Evolutionary conservation across 2,329 filamentous ascomycete genomes (phyloP), one percentile per base, ranked within the genome.

Genomic region (Chaetothyriales sp.): DNA sequence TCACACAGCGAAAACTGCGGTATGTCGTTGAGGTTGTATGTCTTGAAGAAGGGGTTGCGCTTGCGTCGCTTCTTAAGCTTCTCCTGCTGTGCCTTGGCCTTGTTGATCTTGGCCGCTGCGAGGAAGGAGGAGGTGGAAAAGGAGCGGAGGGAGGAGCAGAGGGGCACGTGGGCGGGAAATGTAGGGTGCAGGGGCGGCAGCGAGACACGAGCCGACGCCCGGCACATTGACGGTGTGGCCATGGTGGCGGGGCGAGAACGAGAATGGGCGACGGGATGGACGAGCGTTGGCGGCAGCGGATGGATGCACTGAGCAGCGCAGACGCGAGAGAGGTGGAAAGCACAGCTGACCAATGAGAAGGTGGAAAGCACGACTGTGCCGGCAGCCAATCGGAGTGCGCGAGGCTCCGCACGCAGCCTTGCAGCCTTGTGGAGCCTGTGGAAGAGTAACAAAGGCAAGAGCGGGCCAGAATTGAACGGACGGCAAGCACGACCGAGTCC

Each of bases 1-100:
- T 98, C 92, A 60, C 87, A 85, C 29, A 98, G 75, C 0, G 88
- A 80, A 64, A 85, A 95, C 63, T 86, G 83, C 37, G 87, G 75
- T 44, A 81, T 77, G 58, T 80, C 73, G 56, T 77, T 77, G 57
- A 90, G 67, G 56, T 81, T 74, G 56, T 76, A 75, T 53, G 76
- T 73, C 58, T 81, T 77, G 65, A 81, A 89, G 29, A 80, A 77
- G 57, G 78, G 80, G 56, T 78, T 80, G 9, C 77, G 74, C 69
- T 86, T 87, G 64, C 80, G 77, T 49, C 75, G 69, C 61, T 76
- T 73, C 68, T 76, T 81, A 67, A 76, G 77, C 69, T 78, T 78
- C 56, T 70, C 67, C 69, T 78, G 81, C 61, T 74, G 76, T 57
- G 70, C 69, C 58, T 72, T 69, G 53, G 65, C 61, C 61, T 59